These are phyloP conservation scores for Leucosporidium yakuticum DNA, from an alignment of 768 basidiomycete genomes.

Conservation along the genomic window DNA sequence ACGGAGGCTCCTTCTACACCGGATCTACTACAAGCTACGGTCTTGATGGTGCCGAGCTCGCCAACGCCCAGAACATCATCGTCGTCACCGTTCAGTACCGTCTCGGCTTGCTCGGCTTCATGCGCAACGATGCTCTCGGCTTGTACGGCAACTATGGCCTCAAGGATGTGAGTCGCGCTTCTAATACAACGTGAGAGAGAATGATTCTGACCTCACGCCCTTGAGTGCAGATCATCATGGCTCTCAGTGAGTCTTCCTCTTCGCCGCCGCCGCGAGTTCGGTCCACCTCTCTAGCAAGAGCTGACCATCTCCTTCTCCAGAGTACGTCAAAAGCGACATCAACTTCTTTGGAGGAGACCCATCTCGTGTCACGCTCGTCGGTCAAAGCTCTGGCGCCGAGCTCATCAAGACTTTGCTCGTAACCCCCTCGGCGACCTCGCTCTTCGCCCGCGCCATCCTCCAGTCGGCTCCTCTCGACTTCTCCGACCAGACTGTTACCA, in stretches of 20 bases:
- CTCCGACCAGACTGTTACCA: conserved; percentile 30
- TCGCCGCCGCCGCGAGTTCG: neutral
- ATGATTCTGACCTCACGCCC: neutral
- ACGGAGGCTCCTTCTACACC: conserved; percentile 71
- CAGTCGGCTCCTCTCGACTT: conserved; percentile 74
- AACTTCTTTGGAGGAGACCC: conserved; percentile 64
- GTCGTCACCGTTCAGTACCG: conserved; percentile 80
- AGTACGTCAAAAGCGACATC: conserved; percentile 61
- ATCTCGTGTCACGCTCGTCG: conserved; percentile 48
- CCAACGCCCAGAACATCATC: conserved; percentile 63
- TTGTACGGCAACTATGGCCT: conserved; percentile 59
- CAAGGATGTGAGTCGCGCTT: conserved; percentile 46
- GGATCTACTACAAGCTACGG: conserved; percentile 68
- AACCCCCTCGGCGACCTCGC: conserved; percentile 59
- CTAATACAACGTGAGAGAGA: neutral
- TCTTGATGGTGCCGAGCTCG: conserved; percentile 70
- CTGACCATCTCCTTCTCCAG: conserved; percentile 31
- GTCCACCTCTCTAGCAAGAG: too few relatives aligned
- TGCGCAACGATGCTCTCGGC: conserved; percentile 27
- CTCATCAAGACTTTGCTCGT: conserved; percentile 73
- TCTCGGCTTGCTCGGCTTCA: conserved; percentile 58
- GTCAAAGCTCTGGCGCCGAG: conserved; percentile 48
- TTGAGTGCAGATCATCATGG: conserved; percentile 50
- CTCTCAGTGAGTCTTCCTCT: conserved; percentile 45
- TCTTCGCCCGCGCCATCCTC: conserved; percentile 72